Evolutionary conservation across 1,284 basidiomycete genomes (phyloP).

Genomic region (Inonotus obliquus): DNA sequence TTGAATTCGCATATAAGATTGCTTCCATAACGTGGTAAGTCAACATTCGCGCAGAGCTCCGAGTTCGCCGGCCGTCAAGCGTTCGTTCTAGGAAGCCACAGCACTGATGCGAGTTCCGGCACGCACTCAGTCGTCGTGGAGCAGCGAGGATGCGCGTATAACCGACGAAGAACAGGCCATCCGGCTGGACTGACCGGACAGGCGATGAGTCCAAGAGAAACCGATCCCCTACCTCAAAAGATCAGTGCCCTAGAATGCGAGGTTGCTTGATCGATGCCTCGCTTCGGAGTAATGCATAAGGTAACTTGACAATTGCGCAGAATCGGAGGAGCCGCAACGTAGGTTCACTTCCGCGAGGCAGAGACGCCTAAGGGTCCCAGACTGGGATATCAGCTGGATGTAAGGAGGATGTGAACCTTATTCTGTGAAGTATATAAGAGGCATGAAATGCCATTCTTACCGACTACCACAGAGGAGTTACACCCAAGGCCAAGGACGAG

Average conservation of each 20-base stretch:
- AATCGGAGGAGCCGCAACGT: not conserved
- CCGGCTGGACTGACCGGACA: not conserved
- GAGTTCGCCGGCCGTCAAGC: not conserved
- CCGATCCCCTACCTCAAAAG: not conserved
- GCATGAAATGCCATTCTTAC: not conserved
- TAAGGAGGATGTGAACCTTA: not conserved
- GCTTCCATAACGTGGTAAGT: not conserved
- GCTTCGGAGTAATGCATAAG: not conserved
- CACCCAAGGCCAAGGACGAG: not conserved
- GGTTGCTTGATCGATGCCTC: not conserved
- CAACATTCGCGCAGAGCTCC: not conserved
- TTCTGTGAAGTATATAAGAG: not conserved
- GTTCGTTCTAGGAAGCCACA: not conserved
- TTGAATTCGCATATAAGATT: not conserved
- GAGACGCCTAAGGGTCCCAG: not conserved
- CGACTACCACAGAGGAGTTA: not conserved
- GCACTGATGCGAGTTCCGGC: not conserved
- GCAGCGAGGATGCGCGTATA: not conserved
- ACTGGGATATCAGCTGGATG: conserved; percentile 3
- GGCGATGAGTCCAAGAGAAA: not conserved
- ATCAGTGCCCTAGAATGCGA: not conserved
- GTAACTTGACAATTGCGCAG: not conserved
- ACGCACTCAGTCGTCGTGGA: not conserved
- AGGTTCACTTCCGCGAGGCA: not conserved
- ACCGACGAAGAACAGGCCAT: not conserved